These are phyloP conservation scores for Stromatinia cepivora DNA, from an alignment of 2,329 filamentous ascomycete genomes.

Conservation along the genomic window DNA sequence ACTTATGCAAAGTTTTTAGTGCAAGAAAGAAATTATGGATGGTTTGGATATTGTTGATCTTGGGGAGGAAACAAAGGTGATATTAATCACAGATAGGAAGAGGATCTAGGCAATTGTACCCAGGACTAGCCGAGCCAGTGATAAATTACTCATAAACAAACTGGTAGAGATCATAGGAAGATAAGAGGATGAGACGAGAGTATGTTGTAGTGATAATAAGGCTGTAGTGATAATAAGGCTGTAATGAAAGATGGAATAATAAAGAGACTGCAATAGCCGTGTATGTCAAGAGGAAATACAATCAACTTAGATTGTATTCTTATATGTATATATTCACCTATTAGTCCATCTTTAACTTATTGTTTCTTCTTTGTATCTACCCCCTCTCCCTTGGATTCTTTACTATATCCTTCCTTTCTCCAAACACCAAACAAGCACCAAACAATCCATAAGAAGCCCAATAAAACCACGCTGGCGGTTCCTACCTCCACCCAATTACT, in stretches of 20 bases:
- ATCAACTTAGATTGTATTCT: neutral
- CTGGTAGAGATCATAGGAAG: neutral
- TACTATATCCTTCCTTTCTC: slow-evolving; percentile 34
- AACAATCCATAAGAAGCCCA: slow-evolving; percentile 70
- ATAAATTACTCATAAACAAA: neutral
- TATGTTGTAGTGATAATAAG: neutral
- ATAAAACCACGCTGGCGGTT: slow-evolving; percentile 58
- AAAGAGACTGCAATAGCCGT: neutral
- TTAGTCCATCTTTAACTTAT: slow-evolving; percentile 16
- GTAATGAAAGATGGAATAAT: neutral
- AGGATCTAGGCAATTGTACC: no score
- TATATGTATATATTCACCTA: neutral
- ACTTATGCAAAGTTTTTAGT: neutral
- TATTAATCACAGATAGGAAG: neutral
- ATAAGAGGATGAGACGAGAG: neutral
- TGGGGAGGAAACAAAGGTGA: neutral
- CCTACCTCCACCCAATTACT: slow-evolving; percentile 51
- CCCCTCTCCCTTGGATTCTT: slow-evolving; percentile 5
- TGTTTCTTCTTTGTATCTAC: slow-evolving; percentile 31
- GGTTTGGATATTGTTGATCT: neutral
- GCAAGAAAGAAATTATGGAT: neutral
- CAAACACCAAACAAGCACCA: slow-evolving; percentile 45
- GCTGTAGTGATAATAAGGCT: neutral
- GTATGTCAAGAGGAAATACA: neutral
- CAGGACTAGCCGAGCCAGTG: neutral